Conservation (phyloP, 148 eudicot species). For the Silene uniflora region DNA sequence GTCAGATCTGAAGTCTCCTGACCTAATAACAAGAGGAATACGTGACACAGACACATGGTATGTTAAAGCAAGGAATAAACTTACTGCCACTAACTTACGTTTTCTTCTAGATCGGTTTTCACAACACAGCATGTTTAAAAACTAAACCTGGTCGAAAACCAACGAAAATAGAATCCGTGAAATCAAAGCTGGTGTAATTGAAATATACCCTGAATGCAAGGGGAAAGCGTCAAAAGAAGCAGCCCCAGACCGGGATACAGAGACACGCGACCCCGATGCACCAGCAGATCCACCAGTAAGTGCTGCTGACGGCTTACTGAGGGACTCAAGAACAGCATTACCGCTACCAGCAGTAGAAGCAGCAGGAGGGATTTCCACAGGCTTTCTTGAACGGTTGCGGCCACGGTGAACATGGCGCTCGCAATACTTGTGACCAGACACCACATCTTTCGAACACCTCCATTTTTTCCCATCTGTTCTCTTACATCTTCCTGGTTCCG, state of each 20-base stretch:
- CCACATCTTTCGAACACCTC: slow-evolving; percentile 93
- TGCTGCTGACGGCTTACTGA: slow-evolving; percentile 23
- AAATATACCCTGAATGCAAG: slow-evolving; percentile 53
- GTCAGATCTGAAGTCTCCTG: slow-evolving; percentile 30
- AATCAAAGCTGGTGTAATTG: neutral
- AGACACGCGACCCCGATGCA: slow-evolving; percentile 29
- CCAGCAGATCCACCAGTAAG: neutral
- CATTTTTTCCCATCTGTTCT: slow-evolving; percentile 97
- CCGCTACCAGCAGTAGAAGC: slow-evolving; percentile 19
- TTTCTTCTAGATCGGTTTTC: too few species aligned
- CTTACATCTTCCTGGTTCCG: slow-evolving; percentile 91
- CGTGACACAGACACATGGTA: neutral
- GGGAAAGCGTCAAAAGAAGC: slow-evolving; percentile 57
- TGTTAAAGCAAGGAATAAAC: slow-evolving; percentile 23
- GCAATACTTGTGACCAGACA: slow-evolving; percentile 84
- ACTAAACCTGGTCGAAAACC: too few species aligned
- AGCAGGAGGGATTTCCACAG: slow-evolving; percentile 90
- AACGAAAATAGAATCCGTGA: too few species aligned
- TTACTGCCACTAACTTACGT: too few species aligned
- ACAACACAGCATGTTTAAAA: too few species aligned
- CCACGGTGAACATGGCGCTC: slow-evolving; percentile 97
- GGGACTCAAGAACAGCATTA: slow-evolving; percentile 2
- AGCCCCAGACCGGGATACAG: slow-evolving; percentile 38
- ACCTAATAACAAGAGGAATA: slow-evolving; percentile 25
- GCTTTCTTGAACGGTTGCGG: slow-evolving; percentile 99